A percentile compares a stretch with the other conserved stretches of the same genome.
These are phyloP conservation scores for Cyberlindnera euphorbiae DNA, from an alignment of 805 yeast genomes.

Conservation along the genomic window DNA sequence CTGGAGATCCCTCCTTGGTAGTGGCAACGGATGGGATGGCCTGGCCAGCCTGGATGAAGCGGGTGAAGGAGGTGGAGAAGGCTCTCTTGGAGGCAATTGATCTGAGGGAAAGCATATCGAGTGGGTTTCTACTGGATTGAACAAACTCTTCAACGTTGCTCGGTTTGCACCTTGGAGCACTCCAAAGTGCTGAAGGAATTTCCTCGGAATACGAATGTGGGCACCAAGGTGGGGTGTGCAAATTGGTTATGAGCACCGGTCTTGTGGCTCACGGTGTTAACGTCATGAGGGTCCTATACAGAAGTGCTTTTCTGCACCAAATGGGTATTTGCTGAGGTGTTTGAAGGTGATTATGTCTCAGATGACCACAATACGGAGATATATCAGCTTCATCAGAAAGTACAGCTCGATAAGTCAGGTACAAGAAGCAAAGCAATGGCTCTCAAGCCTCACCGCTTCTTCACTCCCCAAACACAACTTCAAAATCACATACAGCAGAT, in stretches of 20 bases:
- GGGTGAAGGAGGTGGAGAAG: slow-evolving; percentile 24
- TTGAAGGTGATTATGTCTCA: too few species aligned
- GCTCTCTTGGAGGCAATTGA: slow-evolving; percentile 14
- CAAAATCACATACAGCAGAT: slow-evolving; percentile 43
- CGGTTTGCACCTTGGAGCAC: too few species aligned
- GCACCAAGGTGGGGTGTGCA: too few species aligned
- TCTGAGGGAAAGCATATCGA: slow-evolving; percentile 12
- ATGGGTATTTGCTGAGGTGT: too few species aligned
- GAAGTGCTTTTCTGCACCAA: too few species aligned
- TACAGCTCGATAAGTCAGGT: too few species aligned
- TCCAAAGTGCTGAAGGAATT: background rate
- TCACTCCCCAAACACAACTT: slow-evolving; percentile 44
- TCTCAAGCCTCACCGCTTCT: slow-evolving; percentile 26
- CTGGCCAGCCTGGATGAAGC: slow-evolving; percentile 50
- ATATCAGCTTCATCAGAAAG: too few species aligned
- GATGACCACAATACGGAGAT: too few species aligned
- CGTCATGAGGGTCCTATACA: too few species aligned
- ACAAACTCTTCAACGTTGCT: too few species aligned
- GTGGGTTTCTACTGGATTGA: background rate
- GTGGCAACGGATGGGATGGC: slow-evolving; percentile 53
- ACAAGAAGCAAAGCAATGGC: slow-evolving; percentile 38
- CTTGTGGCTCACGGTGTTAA: too few species aligned
- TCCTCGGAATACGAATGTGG: background rate
- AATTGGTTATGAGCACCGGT: too few species aligned
- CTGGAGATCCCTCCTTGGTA: slow-evolving; percentile 58